Percentiles rank a stretch among this genome's conserved stretches.
Evolutionary conservation across 495 filamentous ascomycete species (phyloP).

Genomic region (Talaromyces adpressus): DNA sequence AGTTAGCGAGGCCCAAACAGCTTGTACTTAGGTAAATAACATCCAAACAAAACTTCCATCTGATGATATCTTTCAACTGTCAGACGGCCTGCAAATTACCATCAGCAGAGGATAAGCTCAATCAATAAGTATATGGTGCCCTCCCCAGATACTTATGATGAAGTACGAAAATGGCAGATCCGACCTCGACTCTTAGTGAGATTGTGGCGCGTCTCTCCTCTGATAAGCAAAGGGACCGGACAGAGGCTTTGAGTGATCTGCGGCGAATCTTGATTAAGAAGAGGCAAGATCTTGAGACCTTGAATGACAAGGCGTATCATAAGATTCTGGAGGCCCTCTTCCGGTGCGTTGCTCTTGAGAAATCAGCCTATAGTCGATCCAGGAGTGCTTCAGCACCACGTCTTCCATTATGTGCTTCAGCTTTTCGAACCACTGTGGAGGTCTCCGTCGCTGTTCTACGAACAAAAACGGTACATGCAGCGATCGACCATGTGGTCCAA

Average conservation of each 20-base stretch:
- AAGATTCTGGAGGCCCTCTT: slow-evolving; percentile 79
- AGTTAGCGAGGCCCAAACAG: no score
- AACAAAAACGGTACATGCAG: slow-evolving; percentile 65
- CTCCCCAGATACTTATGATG: background rate
- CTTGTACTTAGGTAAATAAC: no score
- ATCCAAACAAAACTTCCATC: background rate
- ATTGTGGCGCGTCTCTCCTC: slow-evolving; percentile 38
- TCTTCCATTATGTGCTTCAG: slow-evolving; percentile 63
- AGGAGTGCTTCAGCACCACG: slow-evolving; percentile 43
- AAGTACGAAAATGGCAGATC: slow-evolving; percentile 23
- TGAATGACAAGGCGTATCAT: slow-evolving; percentile 74
- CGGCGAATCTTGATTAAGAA: slow-evolving; percentile 58
- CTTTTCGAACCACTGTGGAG: slow-evolving; percentile 63
- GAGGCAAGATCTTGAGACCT: slow-evolving; percentile 39
- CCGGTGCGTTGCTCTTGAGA: slow-evolving; percentile 57
- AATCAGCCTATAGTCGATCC: slow-evolving; percentile 52
- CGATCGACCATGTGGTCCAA: slow-evolving; percentile 77
- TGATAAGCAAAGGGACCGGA: slow-evolving; percentile 46
- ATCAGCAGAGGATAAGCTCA: background rate
- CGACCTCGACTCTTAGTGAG: slow-evolving; percentile 25
- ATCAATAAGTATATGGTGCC: background rate
- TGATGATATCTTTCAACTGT: background rate
- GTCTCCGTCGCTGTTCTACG: slow-evolving; percentile 61
- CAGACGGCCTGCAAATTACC: background rate
- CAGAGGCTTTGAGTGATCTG: slow-evolving; percentile 48